Conservation (phyloP, 2,329 filamentous ascomycete genomes). For the Nannizziopsis barbatae region DNA sequence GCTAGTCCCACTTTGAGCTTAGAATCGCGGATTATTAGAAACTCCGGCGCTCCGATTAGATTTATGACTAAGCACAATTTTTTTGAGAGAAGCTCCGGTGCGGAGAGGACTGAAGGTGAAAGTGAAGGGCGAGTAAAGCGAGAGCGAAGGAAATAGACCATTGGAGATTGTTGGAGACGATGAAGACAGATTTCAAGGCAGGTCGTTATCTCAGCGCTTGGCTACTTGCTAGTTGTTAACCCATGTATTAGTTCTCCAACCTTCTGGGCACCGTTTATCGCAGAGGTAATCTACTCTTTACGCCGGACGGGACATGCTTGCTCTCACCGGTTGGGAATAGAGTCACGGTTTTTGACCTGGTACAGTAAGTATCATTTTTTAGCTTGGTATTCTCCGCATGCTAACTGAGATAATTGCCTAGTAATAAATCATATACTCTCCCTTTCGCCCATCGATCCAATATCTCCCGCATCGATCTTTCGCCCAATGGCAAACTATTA, state of each 20-base stretch:
- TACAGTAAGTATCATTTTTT: conserved; percentile 54
- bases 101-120: background rate
- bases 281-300: conserved; percentile 94
- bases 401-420: conserved; percentile 15
- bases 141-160: background rate
- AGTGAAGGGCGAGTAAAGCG: background rate
- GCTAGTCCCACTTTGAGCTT: conserved; percentile 23
- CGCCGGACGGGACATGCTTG: conserved; percentile 87
- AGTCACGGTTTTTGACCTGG: conserved; percentile 89
- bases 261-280: conserved; percentile 96
- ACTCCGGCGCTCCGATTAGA: conserved; percentile 9
- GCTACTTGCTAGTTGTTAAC: conserved; percentile 19
- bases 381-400: background rate
- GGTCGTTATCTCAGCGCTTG: background rate
- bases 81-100: conserved; percentile 10
- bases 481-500: conserved; percentile 80
- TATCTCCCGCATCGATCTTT: conserved; percentile 76
- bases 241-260: conserved; percentile 72
- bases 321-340: conserved; percentile 94
- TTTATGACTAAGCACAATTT: conserved; percentile 1
- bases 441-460: conserved; percentile 81
- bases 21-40: conserved; percentile 22
- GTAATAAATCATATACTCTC: conserved; percentile 44
- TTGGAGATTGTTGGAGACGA: conserved; percentile 34
- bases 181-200: conserved; percentile 99